These are phyloP conservation scores for Cinnamomum chago DNA, from an alignment of 164 flowering plant genomes.

Conservation along the genomic window DNA sequence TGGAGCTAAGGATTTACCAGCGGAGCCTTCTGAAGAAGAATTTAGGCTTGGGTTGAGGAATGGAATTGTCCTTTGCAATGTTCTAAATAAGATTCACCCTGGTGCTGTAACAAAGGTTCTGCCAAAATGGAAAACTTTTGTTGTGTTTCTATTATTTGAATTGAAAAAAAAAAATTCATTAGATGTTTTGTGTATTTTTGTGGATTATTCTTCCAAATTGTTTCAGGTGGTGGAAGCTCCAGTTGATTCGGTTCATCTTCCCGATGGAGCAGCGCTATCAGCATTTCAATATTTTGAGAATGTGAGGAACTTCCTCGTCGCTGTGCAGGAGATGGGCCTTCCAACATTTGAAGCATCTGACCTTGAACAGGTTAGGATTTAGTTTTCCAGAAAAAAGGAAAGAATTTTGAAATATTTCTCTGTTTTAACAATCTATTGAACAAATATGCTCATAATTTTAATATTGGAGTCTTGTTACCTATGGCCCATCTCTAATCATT, in stretches of 20 bases:
- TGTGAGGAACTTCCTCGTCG: slow-evolving; percentile 88
- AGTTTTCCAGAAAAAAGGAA: neutral
- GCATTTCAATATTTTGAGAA: slow-evolving; percentile 97
- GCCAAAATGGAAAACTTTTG: neutral
- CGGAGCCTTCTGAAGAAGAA: slow-evolving; percentile 89
- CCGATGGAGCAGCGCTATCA: slow-evolving; percentile 95
- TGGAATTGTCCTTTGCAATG: slow-evolving; percentile 81
- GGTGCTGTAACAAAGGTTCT: slow-evolving; percentile 84
- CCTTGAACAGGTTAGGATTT: slow-evolving; percentile 71
- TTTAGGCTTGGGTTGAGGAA: slow-evolving; percentile 77
- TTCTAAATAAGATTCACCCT: slow-evolving; percentile 70
- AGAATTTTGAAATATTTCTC: neutral
- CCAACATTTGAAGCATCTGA: slow-evolving; percentile 98
- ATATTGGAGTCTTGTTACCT: too few species aligned
- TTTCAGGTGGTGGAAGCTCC: slow-evolving; percentile 87
- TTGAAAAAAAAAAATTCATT: neutral
- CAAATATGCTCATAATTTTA: too few species aligned
- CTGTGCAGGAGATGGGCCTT: slow-evolving; percentile 75
- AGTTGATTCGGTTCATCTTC: slow-evolving; percentile 58
- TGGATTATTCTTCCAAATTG: neutral
- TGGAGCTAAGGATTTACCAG: slow-evolving; percentile 81
- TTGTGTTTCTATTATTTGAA: neutral
- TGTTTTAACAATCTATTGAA: too few species aligned
- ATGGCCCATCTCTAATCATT: too few species aligned
- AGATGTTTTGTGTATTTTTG: neutral